Evolutionary conservation across 805 yeast genomes (phyloP).

Genomic region (Suhomyces vadensis): DNA sequence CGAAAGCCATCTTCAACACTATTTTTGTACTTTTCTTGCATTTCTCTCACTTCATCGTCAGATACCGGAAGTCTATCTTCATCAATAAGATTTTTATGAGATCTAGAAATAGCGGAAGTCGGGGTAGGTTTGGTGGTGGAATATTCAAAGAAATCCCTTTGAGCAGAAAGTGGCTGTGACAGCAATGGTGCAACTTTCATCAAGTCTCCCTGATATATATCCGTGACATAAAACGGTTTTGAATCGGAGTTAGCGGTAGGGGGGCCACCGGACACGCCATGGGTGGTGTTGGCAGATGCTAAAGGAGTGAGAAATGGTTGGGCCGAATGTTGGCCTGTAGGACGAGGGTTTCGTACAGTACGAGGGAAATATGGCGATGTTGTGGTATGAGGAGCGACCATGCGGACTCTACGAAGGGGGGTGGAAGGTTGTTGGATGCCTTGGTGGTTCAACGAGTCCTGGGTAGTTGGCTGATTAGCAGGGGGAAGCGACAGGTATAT

Average conservation of each 20-base stretch:
- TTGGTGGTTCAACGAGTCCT: background rate
- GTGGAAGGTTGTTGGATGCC: slow-evolving; percentile 6
- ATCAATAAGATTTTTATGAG: slow-evolving; percentile 8
- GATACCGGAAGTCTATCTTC: slow-evolving; percentile 32
- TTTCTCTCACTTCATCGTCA: slow-evolving; percentile 33
- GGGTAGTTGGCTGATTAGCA: background rate
- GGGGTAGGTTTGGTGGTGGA: slow-evolving; percentile 2
- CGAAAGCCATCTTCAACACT: slow-evolving; percentile 10
- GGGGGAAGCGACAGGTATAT: slow-evolving; percentile 12
- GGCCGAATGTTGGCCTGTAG: background rate
- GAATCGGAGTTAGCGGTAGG: background rate
- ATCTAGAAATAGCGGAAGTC: background rate
- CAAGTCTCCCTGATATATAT: slow-evolving; percentile 50
- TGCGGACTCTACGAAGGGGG: slow-evolving; percentile 10
- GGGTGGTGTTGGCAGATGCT: slow-evolving; percentile 2
- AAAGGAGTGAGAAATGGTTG: background rate
- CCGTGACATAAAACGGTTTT: slow-evolving; percentile 39
- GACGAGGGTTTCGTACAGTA: slow-evolving; percentile 8
- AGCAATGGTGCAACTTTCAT: slow-evolving; percentile 49
- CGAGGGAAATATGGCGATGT: slow-evolving; percentile 11
- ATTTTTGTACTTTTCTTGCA: slow-evolving; percentile 28
- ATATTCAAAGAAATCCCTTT: slow-evolving; percentile 38
- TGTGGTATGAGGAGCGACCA: slow-evolving; percentile 12
- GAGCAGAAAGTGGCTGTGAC: slow-evolving; percentile 55
- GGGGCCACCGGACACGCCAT: background rate